Evolutionary conservation across 352 stramenopile genomes (phyloP), one percentile per base, ranked within the genome.

Genomic region (Phytophthora pisi): DNA sequence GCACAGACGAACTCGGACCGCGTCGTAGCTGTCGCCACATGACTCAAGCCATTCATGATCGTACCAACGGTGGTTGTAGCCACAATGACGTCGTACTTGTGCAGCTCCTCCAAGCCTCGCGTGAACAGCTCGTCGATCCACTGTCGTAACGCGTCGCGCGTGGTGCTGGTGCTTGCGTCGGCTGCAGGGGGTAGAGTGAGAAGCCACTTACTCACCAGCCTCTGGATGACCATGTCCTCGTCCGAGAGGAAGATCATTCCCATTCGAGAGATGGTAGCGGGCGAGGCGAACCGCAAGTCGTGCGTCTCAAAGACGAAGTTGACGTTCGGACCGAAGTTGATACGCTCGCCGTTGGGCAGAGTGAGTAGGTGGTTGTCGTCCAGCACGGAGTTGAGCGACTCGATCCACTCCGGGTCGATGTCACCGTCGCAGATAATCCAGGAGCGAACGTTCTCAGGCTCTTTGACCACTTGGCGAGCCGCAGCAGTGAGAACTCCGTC

Each of bases 221-320:
- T 78, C 55, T 91, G 75, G 42, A 95, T 77, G 31, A 84, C 85
- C 46, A 93, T 95, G 59, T 94, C 82, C 64, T 99, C 92, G 30
- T 99, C 95, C 0, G 81, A 97, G 13, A 99, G 74, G 72, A 98
- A 99, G 60, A 99, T 98, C 95, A 99, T 99, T 2, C 96, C 96
- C 91, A 98, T 98, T 60, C 96, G 81, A 11, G 92, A 98, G 45
- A 99, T 96, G 1, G 96, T 99, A n/a, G 96, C 97, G 0, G 96
- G 96, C 3, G 94, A 98, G 8, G 96, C 96, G 54, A 98, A 98
- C 0, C 79, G 76, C 6, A 99, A 69, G 64, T 99, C 93, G 58
- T 98, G 91, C 15, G 95, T 98, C 72, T 99, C 97, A 55, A 99
- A 99, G 1, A 98, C 70, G 60, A 99, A 98, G 65, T 99, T 99